Conservation (phyloP, 2,329 filamentous ascomycete genomes). For the Arthrinium puccinioides region DNA sequence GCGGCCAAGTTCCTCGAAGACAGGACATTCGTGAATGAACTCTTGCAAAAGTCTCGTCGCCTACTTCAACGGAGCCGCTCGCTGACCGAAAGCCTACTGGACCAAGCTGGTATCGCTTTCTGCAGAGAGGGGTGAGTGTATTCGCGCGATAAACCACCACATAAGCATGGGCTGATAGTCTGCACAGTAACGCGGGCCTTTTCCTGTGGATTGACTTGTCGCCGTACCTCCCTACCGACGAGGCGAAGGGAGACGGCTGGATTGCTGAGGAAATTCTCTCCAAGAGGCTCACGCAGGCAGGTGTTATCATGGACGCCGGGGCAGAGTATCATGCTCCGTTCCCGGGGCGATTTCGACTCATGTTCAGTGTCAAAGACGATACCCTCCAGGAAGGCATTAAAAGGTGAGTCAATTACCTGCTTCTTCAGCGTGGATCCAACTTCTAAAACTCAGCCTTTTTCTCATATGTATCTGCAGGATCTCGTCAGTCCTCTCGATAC, state of each 20-base stretch:
- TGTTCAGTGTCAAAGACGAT: constrained; percentile 11
- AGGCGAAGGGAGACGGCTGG: constrained; percentile 14
- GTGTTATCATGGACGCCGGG: constrained; percentile 12
- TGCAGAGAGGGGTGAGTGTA: constrained; percentile 11
- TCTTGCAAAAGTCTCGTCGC: constrained; percentile 2
- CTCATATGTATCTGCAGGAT: no score
- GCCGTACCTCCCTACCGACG: constrained; percentile 8
- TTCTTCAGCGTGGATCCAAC: no score
- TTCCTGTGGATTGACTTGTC: constrained; percentile 14
- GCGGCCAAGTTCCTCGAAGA: constrained; percentile 14
- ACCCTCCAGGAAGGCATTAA: constrained; percentile 10
- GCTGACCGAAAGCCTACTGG: constrained; percentile 11
- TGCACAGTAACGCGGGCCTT: constrained; percentile 11
- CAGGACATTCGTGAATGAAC: constrained; percentile 8
- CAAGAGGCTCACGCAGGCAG: constrained; percentile 8
- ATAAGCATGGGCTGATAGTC: background rate
- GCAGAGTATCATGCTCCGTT: constrained; percentile 9
- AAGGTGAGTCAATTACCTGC: constrained; percentile 9
- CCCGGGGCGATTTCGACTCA: constrained; percentile 12
- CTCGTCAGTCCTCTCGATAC: no score
- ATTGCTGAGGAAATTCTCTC: constrained; percentile 10
- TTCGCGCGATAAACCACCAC: background rate
- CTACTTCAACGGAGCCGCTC: constrained; percentile 3
- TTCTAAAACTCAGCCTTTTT: no score
- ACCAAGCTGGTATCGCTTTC: constrained; percentile 9